Conservation (phyloP, 2,329 filamentous ascomycete genomes). For the Boeremia lycopersici region DNA sequence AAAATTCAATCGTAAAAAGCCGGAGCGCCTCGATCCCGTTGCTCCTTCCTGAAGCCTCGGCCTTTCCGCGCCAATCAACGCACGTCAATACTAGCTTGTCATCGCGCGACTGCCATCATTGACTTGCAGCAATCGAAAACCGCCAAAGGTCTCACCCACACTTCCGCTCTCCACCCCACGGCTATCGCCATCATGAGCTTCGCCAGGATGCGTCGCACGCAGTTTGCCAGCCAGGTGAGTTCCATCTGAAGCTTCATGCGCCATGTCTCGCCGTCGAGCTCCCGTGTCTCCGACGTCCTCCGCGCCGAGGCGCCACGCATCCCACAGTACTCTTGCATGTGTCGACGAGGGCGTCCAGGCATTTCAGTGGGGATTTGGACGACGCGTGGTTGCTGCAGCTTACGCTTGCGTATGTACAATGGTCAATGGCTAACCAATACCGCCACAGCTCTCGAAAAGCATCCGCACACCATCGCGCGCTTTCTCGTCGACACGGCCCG, state of each 20-base stretch:
- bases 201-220: slow-evolving; percentile 48
- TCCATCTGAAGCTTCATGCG: slow-evolving; percentile 16
- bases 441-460: slow-evolving; percentile 65
- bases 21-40: slow-evolving; percentile 14
- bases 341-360: not conserved
- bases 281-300: slow-evolving; percentile 26
- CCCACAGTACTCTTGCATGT: slow-evolving; percentile 22
- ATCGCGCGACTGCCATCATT: slow-evolving; percentile 31
- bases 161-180: slow-evolving; percentile 35
- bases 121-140: slow-evolving; percentile 31
- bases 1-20: slow-evolving; percentile 24
- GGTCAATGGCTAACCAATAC: slow-evolving; percentile 39
- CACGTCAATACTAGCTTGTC: slow-evolving; percentile 24
- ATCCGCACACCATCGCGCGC: slow-evolving; percentile 71
- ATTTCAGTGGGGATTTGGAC: slow-evolving; percentile 5
- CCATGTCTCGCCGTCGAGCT: slow-evolving; percentile 17
- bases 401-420: not conserved
- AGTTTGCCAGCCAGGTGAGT: slow-evolving; percentile 49
- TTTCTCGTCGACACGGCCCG: slow-evolving; percentile 86
- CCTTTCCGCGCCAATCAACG: slow-evolving; percentile 36
- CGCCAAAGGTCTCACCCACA: slow-evolving; percentile 28
- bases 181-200: slow-evolving; percentile 46
- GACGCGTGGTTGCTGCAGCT: not conserved
- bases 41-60: slow-evolving; percentile 6
- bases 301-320: slow-evolving; percentile 36